phyloP scores from a whole-genome alignment of 2,329 filamentous ascomycete genomes.

The Aspergillus eucalypticola region DNA sequence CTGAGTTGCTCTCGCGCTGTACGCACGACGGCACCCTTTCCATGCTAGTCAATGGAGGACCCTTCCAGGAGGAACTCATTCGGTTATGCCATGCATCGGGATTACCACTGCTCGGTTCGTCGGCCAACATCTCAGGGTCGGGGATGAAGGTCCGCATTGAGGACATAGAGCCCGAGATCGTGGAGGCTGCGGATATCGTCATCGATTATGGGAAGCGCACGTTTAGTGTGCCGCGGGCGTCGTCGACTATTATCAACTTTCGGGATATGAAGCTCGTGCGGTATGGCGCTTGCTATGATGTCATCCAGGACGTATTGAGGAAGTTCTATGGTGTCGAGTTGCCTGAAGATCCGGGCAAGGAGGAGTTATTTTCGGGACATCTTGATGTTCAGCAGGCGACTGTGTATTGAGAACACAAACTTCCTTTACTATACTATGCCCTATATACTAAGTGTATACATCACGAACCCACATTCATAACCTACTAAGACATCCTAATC shows the following conservation, averaged over 20 bases:
- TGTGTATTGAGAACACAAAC: background rate
- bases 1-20: slow-evolving; percentile 16
- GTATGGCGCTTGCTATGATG: slow-evolving; percentile 29
- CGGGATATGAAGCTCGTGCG: slow-evolving; percentile 25
- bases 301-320: slow-evolving; percentile 27
- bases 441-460: no score
- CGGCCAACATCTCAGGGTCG: slow-evolving; percentile 34
- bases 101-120: slow-evolving; percentile 30
- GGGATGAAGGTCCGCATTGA: slow-evolving; percentile 27
- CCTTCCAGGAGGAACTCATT: slow-evolving; percentile 30
- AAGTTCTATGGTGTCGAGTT: slow-evolving; percentile 22
- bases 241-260: slow-evolving; percentile 35
- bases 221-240: slow-evolving; percentile 25
- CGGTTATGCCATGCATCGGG: slow-evolving; percentile 22
- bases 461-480: background rate
- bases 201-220: slow-evolving; percentile 34
- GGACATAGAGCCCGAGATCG: slow-evolving; percentile 35
- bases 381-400: background rate
- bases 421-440: no score
- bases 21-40: slow-evolving; percentile 27
- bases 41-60: slow-evolving; percentile 30
- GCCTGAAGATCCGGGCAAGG: slow-evolving; percentile 23
- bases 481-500: background rate
- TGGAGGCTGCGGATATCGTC: slow-evolving; percentile 30
- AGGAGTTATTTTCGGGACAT: slow-evolving; percentile 19